These are phyloP conservation scores for Fusarium duplospermum DNA, from an alignment of 2,329 filamentous ascomycete species.

Conservation along the genomic window DNA sequence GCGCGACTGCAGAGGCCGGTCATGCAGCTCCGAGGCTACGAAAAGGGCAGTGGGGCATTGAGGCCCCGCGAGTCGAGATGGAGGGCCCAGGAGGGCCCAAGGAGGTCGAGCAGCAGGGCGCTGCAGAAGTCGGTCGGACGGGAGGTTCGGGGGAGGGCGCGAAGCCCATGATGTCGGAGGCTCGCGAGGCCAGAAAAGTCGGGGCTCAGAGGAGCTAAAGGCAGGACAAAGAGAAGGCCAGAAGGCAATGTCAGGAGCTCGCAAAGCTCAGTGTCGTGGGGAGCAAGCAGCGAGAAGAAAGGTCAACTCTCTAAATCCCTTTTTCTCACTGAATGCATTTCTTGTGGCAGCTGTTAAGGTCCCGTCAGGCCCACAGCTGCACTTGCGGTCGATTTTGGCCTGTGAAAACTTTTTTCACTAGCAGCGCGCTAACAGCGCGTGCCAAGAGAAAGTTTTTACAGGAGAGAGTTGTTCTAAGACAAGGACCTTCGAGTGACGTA, in stretches of 20 bases:
- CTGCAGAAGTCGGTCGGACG: slow-evolving; percentile 3
- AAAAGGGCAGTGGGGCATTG: slow-evolving; percentile 14
- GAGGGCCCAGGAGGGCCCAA: neutral
- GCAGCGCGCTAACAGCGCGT: too few relatives aligned
- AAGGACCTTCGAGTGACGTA: neutral
- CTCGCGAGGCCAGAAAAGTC: neutral
- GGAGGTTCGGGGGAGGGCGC: slow-evolving; percentile 11
- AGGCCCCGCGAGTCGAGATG: neutral
- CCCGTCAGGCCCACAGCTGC: too few relatives aligned
- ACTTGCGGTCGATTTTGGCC: too few relatives aligned
- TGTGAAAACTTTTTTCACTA: too few relatives aligned
- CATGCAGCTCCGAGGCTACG: slow-evolving; percentile 13
- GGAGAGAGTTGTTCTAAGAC: neutral
- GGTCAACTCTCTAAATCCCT: too few relatives aligned
- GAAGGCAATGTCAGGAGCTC: slow-evolving; percentile 9
- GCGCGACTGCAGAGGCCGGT: slow-evolving; percentile 19
- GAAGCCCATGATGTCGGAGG: neutral
- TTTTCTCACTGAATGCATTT: too few relatives aligned
- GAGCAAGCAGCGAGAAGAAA: too few relatives aligned
- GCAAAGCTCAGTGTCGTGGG: too few relatives aligned
- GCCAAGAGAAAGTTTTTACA: too few relatives aligned
- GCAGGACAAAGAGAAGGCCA: neutral
- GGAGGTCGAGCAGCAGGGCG: neutral
- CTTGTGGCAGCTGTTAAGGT: too few relatives aligned
- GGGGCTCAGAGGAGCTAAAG: neutral